Base-by-base conservation (phyloP, 176 grass and related monocot genomes). In the Dactylis glomerata region DNA sequence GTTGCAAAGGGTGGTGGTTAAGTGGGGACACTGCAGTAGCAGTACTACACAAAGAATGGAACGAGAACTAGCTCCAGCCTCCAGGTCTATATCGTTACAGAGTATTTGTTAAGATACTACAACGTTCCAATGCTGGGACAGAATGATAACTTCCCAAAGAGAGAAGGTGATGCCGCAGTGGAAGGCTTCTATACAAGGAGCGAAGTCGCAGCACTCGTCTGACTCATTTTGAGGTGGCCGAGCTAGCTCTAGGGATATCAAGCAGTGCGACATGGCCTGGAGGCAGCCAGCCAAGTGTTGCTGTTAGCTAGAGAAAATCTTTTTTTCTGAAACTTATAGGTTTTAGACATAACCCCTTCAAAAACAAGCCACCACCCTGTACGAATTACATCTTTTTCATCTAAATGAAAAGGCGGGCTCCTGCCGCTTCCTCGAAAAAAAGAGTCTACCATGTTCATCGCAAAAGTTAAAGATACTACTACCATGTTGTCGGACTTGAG, bases 1-100 rank as follows among this genome's bases (percentile, higher is more conserved):
- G 68, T 75, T 80, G 56, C 75, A 27, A 67, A 89, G 57, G 28
- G 59, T 36, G 33, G 73, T 90, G 28, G 54, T 24, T 85, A 9
- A 32, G 75, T 22, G 57, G 70, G 79, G 80, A 28, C 68, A 68
- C 38, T 24, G 32, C 59, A 59, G 70, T 70, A 20, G 32, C 40
- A 38, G 76, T 81, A 28, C 61, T 78, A 71, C 57, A 13, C 47
- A 41, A 59, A 22, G 38, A 74, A 80, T 80, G 68, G 30, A 63
- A 20, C 40, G 45, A 52, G 22, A 82, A 55, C 79, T 54, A 74
- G 49, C 28, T 24, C 20, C 33, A n/a, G n/a, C n/a, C n/a, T n/a
- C n/a, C n/a, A n/a, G n/a, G n/a, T n/a, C n/a, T n/a, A n/a, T 47
- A 72, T 22, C 33, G 55, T 82, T 65, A 56, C 42, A 78, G 52